phyloP scores from a whole-genome alignment of 192 early-diverging fungal species.

The Phlyctochytrium bullatum region DNA sequence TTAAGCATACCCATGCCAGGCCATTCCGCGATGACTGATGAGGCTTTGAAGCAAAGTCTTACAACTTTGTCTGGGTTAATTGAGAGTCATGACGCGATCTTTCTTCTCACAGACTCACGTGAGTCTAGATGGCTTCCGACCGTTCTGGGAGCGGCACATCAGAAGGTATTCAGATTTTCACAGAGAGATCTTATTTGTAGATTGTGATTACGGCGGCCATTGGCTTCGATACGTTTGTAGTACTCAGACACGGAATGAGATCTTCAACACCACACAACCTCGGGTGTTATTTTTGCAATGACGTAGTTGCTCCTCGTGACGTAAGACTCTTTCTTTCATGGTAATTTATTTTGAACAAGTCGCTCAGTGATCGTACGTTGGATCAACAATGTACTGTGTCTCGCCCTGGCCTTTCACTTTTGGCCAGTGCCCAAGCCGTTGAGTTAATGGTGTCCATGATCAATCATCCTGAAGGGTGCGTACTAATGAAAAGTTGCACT shows the following conservation, averaged over 20 bases:
- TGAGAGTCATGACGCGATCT: conserved; percentile 77
- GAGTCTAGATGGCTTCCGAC: conserved; percentile 97
- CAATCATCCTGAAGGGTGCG: conserved; percentile 77
- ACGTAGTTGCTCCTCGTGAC: conserved; percentile 94
- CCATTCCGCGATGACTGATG: conserved; percentile 49
- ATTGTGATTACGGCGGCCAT: conserved; percentile 92
- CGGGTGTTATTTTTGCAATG: conserved; percentile 98
- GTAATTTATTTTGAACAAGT: conserved; percentile 43
- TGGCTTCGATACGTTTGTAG: conserved; percentile 93
- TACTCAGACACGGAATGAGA: conserved; percentile 89
- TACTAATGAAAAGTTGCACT: neutral
- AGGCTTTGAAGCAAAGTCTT: conserved; percentile 38
- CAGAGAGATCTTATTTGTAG: conserved; percentile 20
- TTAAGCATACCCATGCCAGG: conserved; percentile 97
- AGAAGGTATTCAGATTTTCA: conserved; percentile 43
- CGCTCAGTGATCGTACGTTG: conserved; percentile 86
- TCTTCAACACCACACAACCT: conserved; percentile 37
- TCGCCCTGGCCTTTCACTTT: conserved; percentile 87
- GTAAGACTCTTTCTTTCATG: conserved; percentile 40
- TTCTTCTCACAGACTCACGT: conserved; percentile 90
- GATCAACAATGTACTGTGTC: conserved; percentile 99
- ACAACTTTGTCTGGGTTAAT: conserved; percentile 64
- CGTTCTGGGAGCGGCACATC: conserved; percentile 66
- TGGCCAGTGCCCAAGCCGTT: conserved; percentile 82
- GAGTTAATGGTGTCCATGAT: conserved; percentile 87